Base-by-base conservation (phyloP, 1,284 basidiomycete species). In the Boletus semigastroideus region DNA sequence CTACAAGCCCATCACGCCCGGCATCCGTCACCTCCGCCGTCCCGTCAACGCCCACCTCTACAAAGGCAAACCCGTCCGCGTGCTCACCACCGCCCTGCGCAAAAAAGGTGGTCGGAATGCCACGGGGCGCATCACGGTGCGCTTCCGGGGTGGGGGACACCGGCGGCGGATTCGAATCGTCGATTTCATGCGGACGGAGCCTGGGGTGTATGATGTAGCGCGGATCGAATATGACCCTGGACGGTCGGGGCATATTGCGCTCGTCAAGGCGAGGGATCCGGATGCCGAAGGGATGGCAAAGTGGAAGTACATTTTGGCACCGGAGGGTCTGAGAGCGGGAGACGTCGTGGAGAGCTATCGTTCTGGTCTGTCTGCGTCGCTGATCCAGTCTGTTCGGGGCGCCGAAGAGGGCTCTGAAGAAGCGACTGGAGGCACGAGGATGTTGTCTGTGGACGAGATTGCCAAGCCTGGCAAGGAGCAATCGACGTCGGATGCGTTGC, bases 211-310 rank as follows among this genome's bases (percentile, higher is more conserved):
- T 67, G 87, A 93, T 59, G 94, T 98, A 40, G 80, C 96, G 14
- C 83, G 95, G 40, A 91, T 99, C 62, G 96, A 99, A 73, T 99
- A 98, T 69, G 96, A 99, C 75, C 96, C 96, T 0, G 91, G 92
- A 30, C 81, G 96, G 46, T 91, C 87, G 40, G 93, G 92, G 4
- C 97, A 99, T 71, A 95, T 99, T 64, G 96, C 96, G 1, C 80
- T 99, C 48, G 67, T 98, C 59, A 78, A 80, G 63, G 83, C 79
- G 66, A 77, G 85, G 53, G 71, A 84, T 61, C 72, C 74, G 1
- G 66, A 65, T 16, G 73, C 73, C 19, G 71, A 77, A 61, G 82
- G 80, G 5, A 68, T 52, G 55, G 72, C 79, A 59, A 75, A 76
- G 62, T 85, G 81, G 80, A 90, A 84, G 64, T 98, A 99, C 70